Base-by-base conservation (phyloP, 2,329 filamentous ascomycete species). In the Fusarium beomiforme region DNA sequence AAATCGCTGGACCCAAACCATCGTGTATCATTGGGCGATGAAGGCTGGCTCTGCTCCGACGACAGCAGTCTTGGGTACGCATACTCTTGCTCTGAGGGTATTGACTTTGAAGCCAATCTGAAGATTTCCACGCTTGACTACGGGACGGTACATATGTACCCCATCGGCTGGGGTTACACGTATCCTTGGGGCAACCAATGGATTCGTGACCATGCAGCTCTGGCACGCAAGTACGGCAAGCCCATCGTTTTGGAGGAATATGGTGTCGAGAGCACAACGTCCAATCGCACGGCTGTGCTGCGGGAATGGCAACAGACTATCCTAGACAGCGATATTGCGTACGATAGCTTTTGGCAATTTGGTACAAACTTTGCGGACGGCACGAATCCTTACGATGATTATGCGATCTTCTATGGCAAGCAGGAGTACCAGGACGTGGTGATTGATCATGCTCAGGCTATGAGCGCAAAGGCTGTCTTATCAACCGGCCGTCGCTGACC, bases 171-270 rank as follows among this genome's bases (percentile, higher is more conserved):
- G 55, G 55, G 55, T 8, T 50, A 58, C 33, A 58, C 19, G 1
- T 58, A 58, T 11, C 55, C 55, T 1, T 58, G 55, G 55, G 55
- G 55, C 4, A 58, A 58, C n/a, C 55, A 58, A 17, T 58, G 55
- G 55, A 58, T 58, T 19, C n/a, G 55, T 50, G 43, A 58, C 17
- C 55, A 58, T 19, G 55, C 33, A 17, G 33, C 33, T 14, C n/a
- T 58, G 24, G 55, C 55, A 1, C 12, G 14, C 6, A 50, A 51
- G 33, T 39, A 51, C 3, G 43, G 55, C 24, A 58, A 58, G 2
- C 43, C 55, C 9, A 50, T 58, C 6, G 34, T 58, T 33, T 3
- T 58, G 8, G 55, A 58, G 4, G 55, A 58, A 49, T 58, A 58
- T 33, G 55, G 43, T 9, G 55, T 58, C 2, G 43, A 58, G 43